Conservation (phyloP, 257 asterid genomes). For the Euphrasia confusa region DNA sequence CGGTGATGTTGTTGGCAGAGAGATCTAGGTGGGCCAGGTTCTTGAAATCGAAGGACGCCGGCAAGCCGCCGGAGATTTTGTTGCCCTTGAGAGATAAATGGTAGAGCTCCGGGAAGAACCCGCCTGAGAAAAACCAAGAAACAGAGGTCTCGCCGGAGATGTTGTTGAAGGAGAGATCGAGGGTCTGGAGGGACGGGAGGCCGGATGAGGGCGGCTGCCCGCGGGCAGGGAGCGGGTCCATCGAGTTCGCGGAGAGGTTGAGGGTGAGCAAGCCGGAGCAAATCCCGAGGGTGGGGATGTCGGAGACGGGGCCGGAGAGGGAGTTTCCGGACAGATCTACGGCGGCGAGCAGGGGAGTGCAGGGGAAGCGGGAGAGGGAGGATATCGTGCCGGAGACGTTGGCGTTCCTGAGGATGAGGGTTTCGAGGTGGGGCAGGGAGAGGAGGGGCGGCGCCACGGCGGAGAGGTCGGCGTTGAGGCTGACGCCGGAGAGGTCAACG, state of each 20-base stretch:
- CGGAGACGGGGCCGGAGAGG: conserved; percentile 63
- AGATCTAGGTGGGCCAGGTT: conserved; percentile 63
- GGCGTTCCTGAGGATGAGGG: conserved; percentile 58
- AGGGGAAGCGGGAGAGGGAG: conserved; percentile 37
- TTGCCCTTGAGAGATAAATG: conserved; percentile 60
- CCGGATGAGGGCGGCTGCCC: conserved; percentile 1
- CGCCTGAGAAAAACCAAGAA: conserved; percentile 50
- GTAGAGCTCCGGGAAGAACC: conserved; percentile 43
- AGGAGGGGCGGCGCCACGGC: conserved; percentile 43
- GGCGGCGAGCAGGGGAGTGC: conserved; percentile 31
- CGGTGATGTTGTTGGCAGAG: conserved; percentile 62
- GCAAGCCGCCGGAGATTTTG: conserved; percentile 40
- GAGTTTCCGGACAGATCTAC: conserved; percentile 79
- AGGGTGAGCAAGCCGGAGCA: conserved; percentile 54
- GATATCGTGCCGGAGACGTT: conserved; percentile 56
- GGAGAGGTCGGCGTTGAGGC: conserved; percentile 48
- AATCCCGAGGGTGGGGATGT: conserved; percentile 41
- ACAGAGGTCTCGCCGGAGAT: conserved; percentile 49
- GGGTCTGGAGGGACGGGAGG: conserved; percentile 33
- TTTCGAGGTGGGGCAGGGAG: conserved; percentile 40
- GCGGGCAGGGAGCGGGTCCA: conserved; percentile 34
- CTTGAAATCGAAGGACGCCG: conserved; percentile 37
- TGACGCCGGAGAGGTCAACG: conserved; percentile 50
- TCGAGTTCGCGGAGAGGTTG: conserved; percentile 60
- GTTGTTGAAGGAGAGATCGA: conserved; percentile 82